These are phyloP conservation scores for Furcasterigmium furcatum DNA, from an alignment of 2,329 filamentous ascomycete species.

Conservation along the genomic window DNA sequence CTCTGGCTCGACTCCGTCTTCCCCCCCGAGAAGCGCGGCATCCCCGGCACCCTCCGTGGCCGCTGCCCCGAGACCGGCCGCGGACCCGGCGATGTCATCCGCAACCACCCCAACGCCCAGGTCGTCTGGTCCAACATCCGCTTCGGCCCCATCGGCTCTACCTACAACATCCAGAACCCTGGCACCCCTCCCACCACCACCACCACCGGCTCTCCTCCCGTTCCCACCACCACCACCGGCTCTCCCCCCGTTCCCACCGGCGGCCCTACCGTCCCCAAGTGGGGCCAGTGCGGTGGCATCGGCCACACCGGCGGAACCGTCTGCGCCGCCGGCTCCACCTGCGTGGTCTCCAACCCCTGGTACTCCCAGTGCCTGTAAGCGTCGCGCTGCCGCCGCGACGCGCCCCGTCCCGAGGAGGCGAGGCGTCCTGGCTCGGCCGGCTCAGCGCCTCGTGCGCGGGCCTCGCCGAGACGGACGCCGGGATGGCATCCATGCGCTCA, in stretches of 20 bases:
- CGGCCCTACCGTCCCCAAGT: conserved; percentile 19
- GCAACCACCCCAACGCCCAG: conserved; percentile 28
- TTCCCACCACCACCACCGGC: conserved; percentile 2
- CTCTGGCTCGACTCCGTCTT: conserved; percentile 61
- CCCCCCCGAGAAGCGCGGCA: conserved; percentile 29
- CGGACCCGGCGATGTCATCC: conserved; percentile 38
- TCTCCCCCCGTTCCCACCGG: conserved; percentile 6
- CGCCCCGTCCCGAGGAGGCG: too few species aligned
- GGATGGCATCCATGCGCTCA: too few species aligned
- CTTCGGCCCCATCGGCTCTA: conserved; percentile 43
- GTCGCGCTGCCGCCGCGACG: too few species aligned
- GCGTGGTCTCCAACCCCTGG: conserved; percentile 30
- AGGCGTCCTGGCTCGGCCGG: too few species aligned
- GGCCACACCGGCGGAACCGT: conserved; percentile 29
- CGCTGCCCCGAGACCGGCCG: conserved; percentile 40
- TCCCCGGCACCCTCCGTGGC: conserved; percentile 41
- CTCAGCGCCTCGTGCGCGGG: too few species aligned
- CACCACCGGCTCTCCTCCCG: conserved; percentile 1
- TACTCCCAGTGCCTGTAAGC: neutral
- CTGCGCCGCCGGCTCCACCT: conserved; percentile 30
- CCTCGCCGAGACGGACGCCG: too few species aligned
- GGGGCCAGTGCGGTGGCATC: conserved; percentile 33
- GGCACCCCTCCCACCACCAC: conserved; percentile 6
- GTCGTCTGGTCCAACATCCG: conserved; percentile 48
- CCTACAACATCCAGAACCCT: conserved; percentile 12